phyloP scores from a whole-genome alignment of 2,329 filamentous ascomycete species.

The Cadophora sp. region DNA sequence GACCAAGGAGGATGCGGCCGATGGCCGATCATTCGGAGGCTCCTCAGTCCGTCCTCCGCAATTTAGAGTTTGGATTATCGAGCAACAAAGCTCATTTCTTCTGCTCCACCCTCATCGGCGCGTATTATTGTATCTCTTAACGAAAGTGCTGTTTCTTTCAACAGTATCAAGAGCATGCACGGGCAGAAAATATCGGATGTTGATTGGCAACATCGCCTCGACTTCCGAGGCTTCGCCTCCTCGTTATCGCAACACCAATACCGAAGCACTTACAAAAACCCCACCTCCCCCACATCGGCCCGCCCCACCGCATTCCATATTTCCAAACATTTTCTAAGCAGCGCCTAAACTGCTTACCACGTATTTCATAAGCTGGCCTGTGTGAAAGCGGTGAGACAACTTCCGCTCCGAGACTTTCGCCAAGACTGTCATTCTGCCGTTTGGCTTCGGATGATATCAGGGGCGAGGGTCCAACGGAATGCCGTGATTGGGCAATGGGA shows the following conservation, averaged over 20 bases:
- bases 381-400: neutral
- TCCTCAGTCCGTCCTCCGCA: too few relatives aligned
- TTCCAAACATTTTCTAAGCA: slow-evolving; percentile 5
- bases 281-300: too few relatives aligned
- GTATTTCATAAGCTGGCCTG: neutral
- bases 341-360: slow-evolving; percentile 1
- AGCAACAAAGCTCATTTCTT: too few relatives aligned
- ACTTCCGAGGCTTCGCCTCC: too few relatives aligned
- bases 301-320: too few relatives aligned
- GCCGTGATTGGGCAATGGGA: slow-evolving; percentile 6
- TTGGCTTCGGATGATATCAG: neutral
- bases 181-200: too few relatives aligned
- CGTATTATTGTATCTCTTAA: neutral
- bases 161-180: too few relatives aligned
- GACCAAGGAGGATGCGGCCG: neutral
- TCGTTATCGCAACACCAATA: too few relatives aligned
- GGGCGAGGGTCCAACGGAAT: neutral
- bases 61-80: too few relatives aligned
- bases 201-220: too few relatives aligned
- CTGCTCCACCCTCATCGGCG: too few relatives aligned
- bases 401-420: neutral
- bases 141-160: neutral
- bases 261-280: too few relatives aligned
- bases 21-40: neutral
- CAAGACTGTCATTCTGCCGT: neutral